Evolutionary conservation across 805 yeast genomes (phyloP), one percentile per base, ranked within the genome.

Genomic region (Candida adriatica): DNA sequence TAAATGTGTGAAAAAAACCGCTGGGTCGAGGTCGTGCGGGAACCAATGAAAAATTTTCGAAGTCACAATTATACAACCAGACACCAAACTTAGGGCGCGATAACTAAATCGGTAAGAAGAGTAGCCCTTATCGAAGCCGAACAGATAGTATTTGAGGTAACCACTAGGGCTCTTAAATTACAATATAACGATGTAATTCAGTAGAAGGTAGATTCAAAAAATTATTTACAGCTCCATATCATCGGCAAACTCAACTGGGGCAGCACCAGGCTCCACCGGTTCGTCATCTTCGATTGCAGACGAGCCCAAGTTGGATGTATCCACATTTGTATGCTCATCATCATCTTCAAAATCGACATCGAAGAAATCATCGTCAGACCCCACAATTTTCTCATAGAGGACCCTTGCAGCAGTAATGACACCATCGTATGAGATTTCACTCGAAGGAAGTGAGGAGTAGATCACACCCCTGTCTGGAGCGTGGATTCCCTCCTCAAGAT

Each of bases 361-460:
- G 53, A 90, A 90, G 61, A 92, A 92, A 58, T 90, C 97, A 48
- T 90, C 96, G 53, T 83, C 92, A 2, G 94, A 73, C 8, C 97
- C 97, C 8, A 92, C 94, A 40, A 90, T 78, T 35, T 70, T 66
- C 39, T 74, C 77, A 55, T 85, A 90, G 25, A 90, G 54, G 14
- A 73, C 61, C 51, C 76, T 81, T 6, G 88, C 86, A 39, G 86
- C 92, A 2, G 88, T 76, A 13, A 90, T 73, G 4, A 84, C 73
- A 18, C 96, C 97, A 54, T 90, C 96, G 55, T 87, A 90, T 23
- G 95, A 80, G 18, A 92, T 70, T 51, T 90, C 97, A 6, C 82
- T 66, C 1, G 88, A 77, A 16, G 94, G 94, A 75, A 82, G 73
- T 29, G 76, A 61, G 0, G 76, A 64, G 45, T 67, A 70, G 6